Evolutionary conservation across 345 rosid genomes (phyloP), one percentile per base, ranked within the genome.

Genomic region (Heritiera littoralis): DNA sequence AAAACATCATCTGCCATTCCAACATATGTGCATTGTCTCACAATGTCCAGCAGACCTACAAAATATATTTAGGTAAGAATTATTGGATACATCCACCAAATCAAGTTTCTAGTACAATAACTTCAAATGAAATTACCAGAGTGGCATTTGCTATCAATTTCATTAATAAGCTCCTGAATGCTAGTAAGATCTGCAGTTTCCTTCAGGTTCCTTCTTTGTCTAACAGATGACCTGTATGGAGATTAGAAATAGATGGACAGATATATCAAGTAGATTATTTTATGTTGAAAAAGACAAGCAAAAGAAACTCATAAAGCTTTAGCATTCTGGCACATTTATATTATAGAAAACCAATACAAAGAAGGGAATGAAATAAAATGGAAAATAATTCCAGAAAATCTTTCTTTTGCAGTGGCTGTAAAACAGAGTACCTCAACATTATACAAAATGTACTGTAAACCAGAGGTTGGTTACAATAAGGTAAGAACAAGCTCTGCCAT

Each of bases 1-100:
- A 88, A 91, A 84, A 84, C 86, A 83, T 93, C 97, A 87, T 96
- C 97, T 45, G 94, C 97, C 99, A 96, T 94, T 82, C 99, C 99
- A 84, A 96, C 87, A 87, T 89, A 96, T 5, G 96, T 90, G 88
- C 98, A 89, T 20, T 91, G 86, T 75, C 89, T 88, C 30, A 92
- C 86, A 77, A 89, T 86, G 66, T 94, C 98, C 87, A 92, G 88
- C 81, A 96, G 82, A 83, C 92, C 99, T 95, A 77, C 74, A 80
- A 49, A 80, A 52, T 55, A 85, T 69, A 68, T n/a, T 23, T 77
- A 46, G 78, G 35, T 68, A 54, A 82, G 66, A 46, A 38, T 15
- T 41, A 9, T 56, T 30, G 55, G 9, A 56, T 38, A 66, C 51
- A 65, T 78, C 70, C 52, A 66, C 41, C 61, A 66, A 58, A 76